phyloP scores from a whole-genome alignment of 2,329 filamentous ascomycete genomes.

The Xylaria hypoxylon region DNA sequence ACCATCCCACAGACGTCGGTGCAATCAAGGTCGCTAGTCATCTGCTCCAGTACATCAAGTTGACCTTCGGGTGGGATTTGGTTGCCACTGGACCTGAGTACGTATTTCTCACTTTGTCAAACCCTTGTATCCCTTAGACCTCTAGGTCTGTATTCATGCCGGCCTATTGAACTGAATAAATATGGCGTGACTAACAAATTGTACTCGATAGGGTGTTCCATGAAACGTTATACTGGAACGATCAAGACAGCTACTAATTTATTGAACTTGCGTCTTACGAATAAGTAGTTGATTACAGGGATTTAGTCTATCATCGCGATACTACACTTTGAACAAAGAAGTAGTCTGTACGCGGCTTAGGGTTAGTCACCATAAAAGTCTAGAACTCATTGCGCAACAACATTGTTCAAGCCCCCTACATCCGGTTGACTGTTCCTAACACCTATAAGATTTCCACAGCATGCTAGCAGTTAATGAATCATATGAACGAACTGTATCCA shows the following conservation, averaged over 20 bases:
- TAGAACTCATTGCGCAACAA: too few relatives aligned
- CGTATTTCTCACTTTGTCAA: slow-evolving; percentile 45
- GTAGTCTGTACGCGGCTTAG: not conserved
- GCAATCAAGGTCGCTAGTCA: slow-evolving; percentile 72
- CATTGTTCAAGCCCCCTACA: too few relatives aligned
- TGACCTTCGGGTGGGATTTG: slow-evolving; percentile 68
- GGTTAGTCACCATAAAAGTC: not conserved
- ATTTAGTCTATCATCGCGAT: too few relatives aligned
- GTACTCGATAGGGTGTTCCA: slow-evolving; percentile 49
- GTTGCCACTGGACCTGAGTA: slow-evolving; percentile 65
- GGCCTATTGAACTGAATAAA: not conserved
- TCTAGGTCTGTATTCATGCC: not conserved
- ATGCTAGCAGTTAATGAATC: not conserved
- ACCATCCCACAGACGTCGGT: slow-evolving; percentile 71
- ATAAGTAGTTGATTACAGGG: not conserved
- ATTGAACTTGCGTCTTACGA: not conserved
- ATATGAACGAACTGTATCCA: not conserved
- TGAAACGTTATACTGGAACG: slow-evolving; percentile 66
- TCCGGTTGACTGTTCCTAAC: too few relatives aligned
- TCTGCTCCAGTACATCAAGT: slow-evolving; percentile 66
- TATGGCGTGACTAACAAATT: slow-evolving; percentile 9
- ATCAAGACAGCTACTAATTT: slow-evolving; percentile 57
- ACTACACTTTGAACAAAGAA: too few relatives aligned
- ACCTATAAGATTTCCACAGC: not conserved
- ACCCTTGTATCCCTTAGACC: not conserved